Base-by-base conservation (phyloP, 192 early-diverging fungal species). In the Spizellomyces punctatus region DNA sequence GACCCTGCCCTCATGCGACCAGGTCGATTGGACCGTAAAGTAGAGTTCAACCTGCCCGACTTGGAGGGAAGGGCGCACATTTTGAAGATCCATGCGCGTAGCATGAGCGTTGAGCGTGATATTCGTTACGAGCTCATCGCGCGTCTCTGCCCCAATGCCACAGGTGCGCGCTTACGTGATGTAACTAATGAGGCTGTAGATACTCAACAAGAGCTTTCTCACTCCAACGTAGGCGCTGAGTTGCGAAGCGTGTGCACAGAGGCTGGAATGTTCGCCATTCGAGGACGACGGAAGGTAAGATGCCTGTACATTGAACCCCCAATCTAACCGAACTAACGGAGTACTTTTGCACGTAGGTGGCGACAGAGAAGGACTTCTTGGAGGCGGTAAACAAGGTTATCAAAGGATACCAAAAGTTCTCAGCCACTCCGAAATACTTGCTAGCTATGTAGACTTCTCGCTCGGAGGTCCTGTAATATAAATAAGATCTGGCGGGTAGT, bases 371-470 rank as follows among this genome's bases (percentile, higher is more conserved):
- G 86, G 98, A 99, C 85, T 99, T 98, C 83, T 88, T 99, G 83
- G 96, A 99, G 79, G 86, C 96, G 27, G 96, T 99, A 14, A 95
- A 98, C 86, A 99, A 99, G 89, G 98, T 99, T 67, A 97, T 99
- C 87, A 98, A 98, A 89, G 89, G 88, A 50, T 99, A 99, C 75
- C 93, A 95, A 68, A 96, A 98, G 88, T 99, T 99, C 86, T 95
- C 94, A 71, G 92, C 94, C 69, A 99, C 97, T 43, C 95, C 97
- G 58, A 93, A 91, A 83, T 96, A 96, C 55, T 71, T 87, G 52
- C 59, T 87, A 19, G 85, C 85, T 45, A 76, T 76, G 75, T 76
- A 76, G 49, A 36, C 16, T 27, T 19, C 59, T 54, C 50, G 12
- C 50, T n/a, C 50, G 50, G 17, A 0, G 12, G 17, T 54, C 4